phyloP scores from a whole-genome alignment of 805 yeast genomes.

The Saccharomycopsis sp. region DNA sequence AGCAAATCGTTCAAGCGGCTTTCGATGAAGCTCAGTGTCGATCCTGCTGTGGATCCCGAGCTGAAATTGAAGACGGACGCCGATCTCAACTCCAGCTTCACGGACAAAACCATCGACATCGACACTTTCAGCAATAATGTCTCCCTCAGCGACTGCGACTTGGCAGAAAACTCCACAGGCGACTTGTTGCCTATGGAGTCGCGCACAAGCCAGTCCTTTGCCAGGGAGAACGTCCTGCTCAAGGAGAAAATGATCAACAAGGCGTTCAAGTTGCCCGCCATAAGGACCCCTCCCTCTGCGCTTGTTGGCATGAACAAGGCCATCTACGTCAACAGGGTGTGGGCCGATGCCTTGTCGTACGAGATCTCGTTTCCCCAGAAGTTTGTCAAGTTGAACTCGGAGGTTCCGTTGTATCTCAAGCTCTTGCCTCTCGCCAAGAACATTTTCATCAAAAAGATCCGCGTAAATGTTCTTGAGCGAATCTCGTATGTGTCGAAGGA shows the following conservation, averaged over 20 bases:
- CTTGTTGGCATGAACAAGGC: constrained; percentile 53
- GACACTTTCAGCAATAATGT: background rate
- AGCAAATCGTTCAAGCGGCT: constrained; percentile 15
- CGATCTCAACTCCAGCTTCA: background rate
- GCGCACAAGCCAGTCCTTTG: background rate
- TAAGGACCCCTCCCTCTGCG: constrained; percentile 36
- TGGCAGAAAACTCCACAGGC: background rate
- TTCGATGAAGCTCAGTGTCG: constrained; percentile 9
- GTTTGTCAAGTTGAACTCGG: constrained; percentile 57
- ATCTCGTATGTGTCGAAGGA: constrained; percentile 56
- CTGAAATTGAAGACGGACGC: background rate
- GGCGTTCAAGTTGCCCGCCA: constrained; percentile 19
- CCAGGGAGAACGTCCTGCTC: background rate
- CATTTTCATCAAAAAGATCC: constrained; percentile 54
- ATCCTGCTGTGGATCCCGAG: background rate
- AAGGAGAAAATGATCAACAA: constrained; percentile 14
- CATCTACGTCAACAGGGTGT: constrained; percentile 63
- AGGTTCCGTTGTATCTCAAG: constrained; percentile 54
- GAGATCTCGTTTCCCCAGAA: constrained; percentile 67
- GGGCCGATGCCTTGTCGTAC: constrained; percentile 68
- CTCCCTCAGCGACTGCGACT: background rate
- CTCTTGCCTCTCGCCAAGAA: constrained; percentile 60
- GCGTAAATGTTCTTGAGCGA: constrained; percentile 60
- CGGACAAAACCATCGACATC: background rate
- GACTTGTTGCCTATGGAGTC: background rate